phyloP scores from a whole-genome alignment of 2,329 filamentous ascomycete genomes.

The Alternaria tenuissima region DNA sequence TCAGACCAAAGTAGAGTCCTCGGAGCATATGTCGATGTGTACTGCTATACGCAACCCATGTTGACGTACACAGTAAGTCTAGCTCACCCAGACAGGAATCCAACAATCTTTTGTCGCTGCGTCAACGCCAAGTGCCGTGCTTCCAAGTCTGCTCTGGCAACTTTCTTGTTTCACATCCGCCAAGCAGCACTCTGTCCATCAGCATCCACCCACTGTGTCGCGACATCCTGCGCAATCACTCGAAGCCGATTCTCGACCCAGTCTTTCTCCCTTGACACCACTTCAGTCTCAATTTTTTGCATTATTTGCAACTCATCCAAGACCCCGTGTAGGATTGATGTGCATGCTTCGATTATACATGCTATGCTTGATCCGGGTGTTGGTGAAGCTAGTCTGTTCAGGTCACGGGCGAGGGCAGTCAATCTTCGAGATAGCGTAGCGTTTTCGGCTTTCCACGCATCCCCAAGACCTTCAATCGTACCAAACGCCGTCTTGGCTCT shows the following conservation, averaged over 20 bases:
- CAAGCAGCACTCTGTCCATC: slow-evolving; percentile 31
- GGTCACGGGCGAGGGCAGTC: slow-evolving; percentile 39
- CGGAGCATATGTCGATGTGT: not conserved
- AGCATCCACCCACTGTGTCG: slow-evolving; percentile 19
- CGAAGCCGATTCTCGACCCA: slow-evolving; percentile 48
- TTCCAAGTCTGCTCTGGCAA: not conserved
- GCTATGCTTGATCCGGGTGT: slow-evolving; percentile 45
- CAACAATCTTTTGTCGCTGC: not conserved
- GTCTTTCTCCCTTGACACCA: slow-evolving; percentile 43
- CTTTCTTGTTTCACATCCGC: slow-evolving; percentile 25
- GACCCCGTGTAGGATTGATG: slow-evolving; percentile 40
- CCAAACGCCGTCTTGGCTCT: slow-evolving; percentile 17
- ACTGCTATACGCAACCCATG: not conserved
- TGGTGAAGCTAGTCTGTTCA: slow-evolving; percentile 42
- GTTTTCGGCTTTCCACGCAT: slow-evolving; percentile 47
- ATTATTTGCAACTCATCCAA: slow-evolving; percentile 47
- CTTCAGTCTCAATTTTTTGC: slow-evolving; percentile 41
- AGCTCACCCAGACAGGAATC: not conserved
- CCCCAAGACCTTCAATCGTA: slow-evolving; percentile 43
- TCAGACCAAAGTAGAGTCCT: not conserved
- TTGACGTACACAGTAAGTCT: not conserved
- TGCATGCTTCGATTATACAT: slow-evolving; percentile 40
- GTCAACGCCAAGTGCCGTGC: not conserved
- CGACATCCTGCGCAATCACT: slow-evolving; percentile 34
- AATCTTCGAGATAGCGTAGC: slow-evolving; percentile 47